phyloP scores from a whole-genome alignment of 257 asterid species.

The Echites panduratus region DNA sequence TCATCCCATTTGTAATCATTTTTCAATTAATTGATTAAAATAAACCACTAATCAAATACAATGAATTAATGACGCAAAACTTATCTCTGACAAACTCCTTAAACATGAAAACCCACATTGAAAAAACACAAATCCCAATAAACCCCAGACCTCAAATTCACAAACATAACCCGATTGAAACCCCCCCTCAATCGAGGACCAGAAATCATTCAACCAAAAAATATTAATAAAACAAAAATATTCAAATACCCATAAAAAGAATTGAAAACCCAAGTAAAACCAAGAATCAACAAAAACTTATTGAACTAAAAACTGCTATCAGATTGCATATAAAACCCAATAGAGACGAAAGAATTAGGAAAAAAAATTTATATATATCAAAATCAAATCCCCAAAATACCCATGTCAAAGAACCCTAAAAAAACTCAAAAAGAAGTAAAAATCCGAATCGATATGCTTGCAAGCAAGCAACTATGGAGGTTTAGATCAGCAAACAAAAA shows the following conservation, averaged over 20 bases:
- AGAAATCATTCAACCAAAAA: constrained; percentile 2
- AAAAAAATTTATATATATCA: neutral
- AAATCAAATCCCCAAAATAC: constrained; percentile 15
- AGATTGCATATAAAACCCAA: constrained; percentile 7
- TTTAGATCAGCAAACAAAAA: constrained; percentile 16
- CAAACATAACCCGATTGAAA: constrained; percentile 11
- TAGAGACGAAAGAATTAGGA: constrained; percentile 4
- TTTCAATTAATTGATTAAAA: constrained; percentile 7
- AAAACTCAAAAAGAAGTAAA: neutral
- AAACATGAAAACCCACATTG: constrained; percentile 9
- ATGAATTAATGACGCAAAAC: constrained; percentile 13
- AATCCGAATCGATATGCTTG: neutral
- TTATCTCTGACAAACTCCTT: constrained; percentile 13
- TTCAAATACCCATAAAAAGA: neutral
- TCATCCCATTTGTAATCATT: constrained; percentile 5
- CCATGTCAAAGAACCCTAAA: constrained; percentile 19
- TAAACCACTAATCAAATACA: neutral
- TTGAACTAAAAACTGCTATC: constrained; percentile 1
- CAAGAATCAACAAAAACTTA: constrained; percentile 4
- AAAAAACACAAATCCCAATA: constrained; percentile 20
- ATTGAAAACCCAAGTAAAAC: neutral
- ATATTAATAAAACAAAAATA: neutral
- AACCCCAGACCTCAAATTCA: constrained; percentile 34
- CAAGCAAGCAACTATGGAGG: neutral
- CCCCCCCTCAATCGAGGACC: constrained; percentile 8